Conservation (phyloP, 2,329 filamentous ascomycete species). For the Didymella sp. region DNA sequence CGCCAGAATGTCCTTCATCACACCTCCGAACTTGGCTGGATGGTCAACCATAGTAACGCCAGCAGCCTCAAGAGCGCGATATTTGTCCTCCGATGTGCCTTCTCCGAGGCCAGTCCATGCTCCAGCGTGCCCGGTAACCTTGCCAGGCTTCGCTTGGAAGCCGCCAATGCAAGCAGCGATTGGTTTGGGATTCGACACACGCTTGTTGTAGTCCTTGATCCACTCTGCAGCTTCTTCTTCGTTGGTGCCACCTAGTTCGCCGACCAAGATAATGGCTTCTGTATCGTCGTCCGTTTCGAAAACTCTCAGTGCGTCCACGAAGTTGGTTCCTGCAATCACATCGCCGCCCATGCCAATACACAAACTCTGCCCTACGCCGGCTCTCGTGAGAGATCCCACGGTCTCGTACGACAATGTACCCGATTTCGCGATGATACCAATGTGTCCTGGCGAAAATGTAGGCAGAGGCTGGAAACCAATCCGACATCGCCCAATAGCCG, state of each 20-base stretch:
- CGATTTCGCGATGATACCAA: constrained; percentile 81
- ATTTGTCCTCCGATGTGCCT: constrained; percentile 69
- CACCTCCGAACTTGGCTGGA: constrained; percentile 74
- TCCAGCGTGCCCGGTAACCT: constrained; percentile 81
- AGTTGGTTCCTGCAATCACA: constrained; percentile 74
- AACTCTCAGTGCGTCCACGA: constrained; percentile 72
- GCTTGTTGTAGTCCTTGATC: constrained; percentile 70
- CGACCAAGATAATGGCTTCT: constrained; percentile 73
- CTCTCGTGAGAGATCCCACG: constrained; percentile 74
- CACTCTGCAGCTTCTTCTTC: constrained; percentile 77
- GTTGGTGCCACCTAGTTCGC: constrained; percentile 73
- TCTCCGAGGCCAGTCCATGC: constrained; percentile 74
- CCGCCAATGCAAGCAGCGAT: constrained; percentile 77
- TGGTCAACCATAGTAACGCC: constrained; percentile 76
- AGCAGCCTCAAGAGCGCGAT: constrained; percentile 68
- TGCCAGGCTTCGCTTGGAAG: constrained; percentile 66
- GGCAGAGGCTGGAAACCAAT: constrained; percentile 80
- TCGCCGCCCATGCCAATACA: constrained; percentile 82
- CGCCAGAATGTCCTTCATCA: constrained; percentile 68
- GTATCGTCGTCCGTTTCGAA: constrained; percentile 72
- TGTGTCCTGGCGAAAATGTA: constrained; percentile 71
- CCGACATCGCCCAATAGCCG: constrained; percentile 71
- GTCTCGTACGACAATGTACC: constrained; percentile 83
- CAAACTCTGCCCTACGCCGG: constrained; percentile 78
- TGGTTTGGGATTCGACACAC: constrained; percentile 70